These are phyloP conservation scores for Setaria viridis DNA, from an alignment of 202 grass and related monocot species.

Conservation along the genomic window DNA sequence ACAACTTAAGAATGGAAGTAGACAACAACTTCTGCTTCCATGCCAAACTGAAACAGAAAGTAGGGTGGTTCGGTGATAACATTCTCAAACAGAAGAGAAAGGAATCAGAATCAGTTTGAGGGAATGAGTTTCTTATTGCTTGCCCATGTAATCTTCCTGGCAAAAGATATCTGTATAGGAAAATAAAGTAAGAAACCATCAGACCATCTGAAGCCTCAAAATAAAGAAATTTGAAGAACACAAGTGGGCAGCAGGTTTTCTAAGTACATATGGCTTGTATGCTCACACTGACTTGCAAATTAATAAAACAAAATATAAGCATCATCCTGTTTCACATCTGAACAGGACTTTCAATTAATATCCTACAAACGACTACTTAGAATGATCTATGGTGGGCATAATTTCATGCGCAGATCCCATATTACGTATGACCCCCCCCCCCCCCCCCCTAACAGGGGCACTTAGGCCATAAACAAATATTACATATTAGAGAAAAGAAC, in stretches of 20 bases:
- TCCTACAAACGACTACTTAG: neutral
- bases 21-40: conserved; percentile 19
- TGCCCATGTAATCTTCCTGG: conserved; percentile 4
- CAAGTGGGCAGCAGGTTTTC: neutral
- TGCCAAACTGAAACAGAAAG: conserved; percentile 10
- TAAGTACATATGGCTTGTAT: neutral
- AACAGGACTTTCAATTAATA: neutral
- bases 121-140: conserved; percentile 38
- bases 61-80: neutral
- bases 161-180: conserved; percentile 12
- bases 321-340: neutral
- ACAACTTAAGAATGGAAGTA: conserved; percentile 3
- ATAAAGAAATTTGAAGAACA: neutral
- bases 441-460: neutral
- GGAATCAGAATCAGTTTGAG: neutral
- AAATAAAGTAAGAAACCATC: conserved; percentile 15
- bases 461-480: neutral
- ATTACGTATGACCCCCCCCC: neutral
- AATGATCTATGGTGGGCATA: neutral
- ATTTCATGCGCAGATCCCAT: neutral
- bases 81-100: conserved; percentile 12
- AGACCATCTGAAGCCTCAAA: neutral
- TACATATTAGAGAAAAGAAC: neutral
- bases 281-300: neutral
- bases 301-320: neutral